Evolutionary conservation across 1,284 basidiomycete genomes (phyloP).

Genomic region (Fomitopsis pinicola): DNA sequence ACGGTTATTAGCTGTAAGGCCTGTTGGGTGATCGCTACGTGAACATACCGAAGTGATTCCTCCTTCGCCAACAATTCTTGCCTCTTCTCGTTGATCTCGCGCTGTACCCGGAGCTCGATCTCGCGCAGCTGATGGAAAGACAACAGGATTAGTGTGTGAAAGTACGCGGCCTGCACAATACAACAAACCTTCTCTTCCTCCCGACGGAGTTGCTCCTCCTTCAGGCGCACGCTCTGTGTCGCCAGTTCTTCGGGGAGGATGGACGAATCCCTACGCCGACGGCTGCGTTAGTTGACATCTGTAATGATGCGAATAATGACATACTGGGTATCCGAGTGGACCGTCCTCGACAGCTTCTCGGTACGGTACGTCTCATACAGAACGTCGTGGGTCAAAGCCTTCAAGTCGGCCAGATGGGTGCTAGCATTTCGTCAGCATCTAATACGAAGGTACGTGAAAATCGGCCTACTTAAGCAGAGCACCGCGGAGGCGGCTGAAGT

Average conservation of each 20-base stretch:
- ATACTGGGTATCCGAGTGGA: slow-evolving; percentile 80
- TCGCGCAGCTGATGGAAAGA: slow-evolving; percentile 72
- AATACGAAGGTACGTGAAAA: neutral
- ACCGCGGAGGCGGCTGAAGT: slow-evolving; percentile 89
- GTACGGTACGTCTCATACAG: slow-evolving; percentile 96
- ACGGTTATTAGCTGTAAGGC: slow-evolving; percentile 10
- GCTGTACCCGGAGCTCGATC: slow-evolving; percentile 96
- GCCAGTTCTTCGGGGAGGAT: slow-evolving; percentile 95
- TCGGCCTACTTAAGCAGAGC: slow-evolving; percentile 78
- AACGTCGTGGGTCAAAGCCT: slow-evolving; percentile 94
- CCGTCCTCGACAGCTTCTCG: slow-evolving; percentile 94
- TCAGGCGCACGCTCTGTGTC: slow-evolving; percentile 93
- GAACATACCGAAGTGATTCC: slow-evolving; percentile 73
- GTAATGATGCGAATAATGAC: slow-evolving; percentile 23
- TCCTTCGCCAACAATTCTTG: slow-evolving; percentile 95
- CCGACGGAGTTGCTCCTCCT: slow-evolving; percentile 96
- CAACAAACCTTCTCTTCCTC: slow-evolving; percentile 89
- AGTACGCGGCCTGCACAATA: neutral
- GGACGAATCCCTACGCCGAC: slow-evolving; percentile 65
- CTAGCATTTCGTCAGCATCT: slow-evolving; percentile 34
- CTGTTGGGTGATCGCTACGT: neutral
- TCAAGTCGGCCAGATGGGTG: slow-evolving; percentile 93
- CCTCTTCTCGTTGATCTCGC: slow-evolving; percentile 98
- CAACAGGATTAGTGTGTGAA: slow-evolving; percentile 2
- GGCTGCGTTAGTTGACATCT: slow-evolving; percentile 4